phyloP scores from a whole-genome alignment of 139 green algal species.

The Coccomyxa sp. region DNA sequence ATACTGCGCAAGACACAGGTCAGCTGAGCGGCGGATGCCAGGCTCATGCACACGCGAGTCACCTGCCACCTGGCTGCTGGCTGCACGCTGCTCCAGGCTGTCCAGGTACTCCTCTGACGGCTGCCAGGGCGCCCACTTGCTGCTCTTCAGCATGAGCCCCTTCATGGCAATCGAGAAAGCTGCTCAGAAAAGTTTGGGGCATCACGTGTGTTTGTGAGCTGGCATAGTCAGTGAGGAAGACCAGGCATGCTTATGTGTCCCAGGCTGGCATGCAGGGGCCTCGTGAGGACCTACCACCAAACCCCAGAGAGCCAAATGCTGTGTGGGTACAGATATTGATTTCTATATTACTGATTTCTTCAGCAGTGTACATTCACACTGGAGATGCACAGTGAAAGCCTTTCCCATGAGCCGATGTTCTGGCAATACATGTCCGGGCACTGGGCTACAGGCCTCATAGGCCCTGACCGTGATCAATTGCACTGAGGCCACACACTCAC shows the following conservation, averaged over 20 bases:
- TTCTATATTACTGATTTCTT: neutral
- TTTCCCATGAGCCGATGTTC: neutral
- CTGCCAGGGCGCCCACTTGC: neutral
- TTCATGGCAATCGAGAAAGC: neutral
- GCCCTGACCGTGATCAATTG: too few species aligned
- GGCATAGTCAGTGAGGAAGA: neutral
- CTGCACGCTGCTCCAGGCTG: neutral
- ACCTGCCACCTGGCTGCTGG: neutral
- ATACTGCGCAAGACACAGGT: too few species aligned
- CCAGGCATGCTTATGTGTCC: neutral
- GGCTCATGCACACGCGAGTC: neutral
- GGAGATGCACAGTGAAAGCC: too few species aligned
- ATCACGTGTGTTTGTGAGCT: neutral
- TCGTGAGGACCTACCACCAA: neutral
- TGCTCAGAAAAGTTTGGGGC: neutral
- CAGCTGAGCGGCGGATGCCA: too few species aligned
- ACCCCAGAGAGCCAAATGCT: neutral
- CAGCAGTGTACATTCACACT: too few species aligned
- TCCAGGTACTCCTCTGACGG: neutral
- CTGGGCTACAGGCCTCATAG: too few species aligned
- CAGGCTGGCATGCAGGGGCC: neutral
- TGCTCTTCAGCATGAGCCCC: neutral
- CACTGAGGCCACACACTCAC: too few species aligned
- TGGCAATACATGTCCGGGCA: neutral
- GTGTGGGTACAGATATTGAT: neutral